A percentile compares a stretch with the other conserved stretches of the same genome.
Evolutionary conservation across 768 basidiomycete species (phyloP).

Genomic region (Chalciporus pseudorubinellus): DNA sequence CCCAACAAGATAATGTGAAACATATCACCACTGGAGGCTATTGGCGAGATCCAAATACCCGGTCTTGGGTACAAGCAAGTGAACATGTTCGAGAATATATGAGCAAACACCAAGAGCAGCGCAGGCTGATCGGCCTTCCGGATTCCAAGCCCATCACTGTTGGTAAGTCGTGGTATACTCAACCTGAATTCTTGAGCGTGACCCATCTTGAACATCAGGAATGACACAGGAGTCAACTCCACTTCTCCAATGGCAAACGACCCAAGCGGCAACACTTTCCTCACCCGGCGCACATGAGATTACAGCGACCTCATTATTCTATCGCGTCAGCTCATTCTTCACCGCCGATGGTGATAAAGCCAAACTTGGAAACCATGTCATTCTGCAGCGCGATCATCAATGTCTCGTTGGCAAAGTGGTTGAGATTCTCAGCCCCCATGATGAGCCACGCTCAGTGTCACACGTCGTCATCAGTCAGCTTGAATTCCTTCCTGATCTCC

Average conservation of each 20-base stretch:
- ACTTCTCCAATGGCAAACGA: constrained; percentile 1
- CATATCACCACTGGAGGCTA: constrained; percentile 13
- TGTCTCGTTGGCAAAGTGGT: constrained; percentile 1
- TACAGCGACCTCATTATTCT: neutral
- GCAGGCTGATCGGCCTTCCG: neutral
- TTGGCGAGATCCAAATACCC: constrained; percentile 8
- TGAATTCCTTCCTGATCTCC: neutral
- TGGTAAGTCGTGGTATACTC: neutral
- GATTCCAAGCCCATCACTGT: neutral
- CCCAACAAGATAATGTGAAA: constrained; percentile 9
- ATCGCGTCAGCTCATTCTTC: neutral
- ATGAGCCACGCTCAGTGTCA: neutral
- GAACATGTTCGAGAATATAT: neutral
- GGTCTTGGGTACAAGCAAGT: constrained; percentile 2
- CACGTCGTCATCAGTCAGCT: neutral
- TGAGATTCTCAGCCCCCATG: neutral
- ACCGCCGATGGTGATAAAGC: constrained; percentile 6
- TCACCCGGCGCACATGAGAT: neutral
- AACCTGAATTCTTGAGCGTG: neutral
- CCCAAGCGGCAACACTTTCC: neutral
- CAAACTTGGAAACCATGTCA: constrained; percentile 1
- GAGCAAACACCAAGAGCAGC: constrained; percentile 3
- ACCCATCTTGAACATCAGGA: neutral
- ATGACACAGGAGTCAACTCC: neutral
- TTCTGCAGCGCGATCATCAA: neutral